Base-by-base conservation (phyloP, 306 rosid species). In the Erythrophleum fordii region DNA sequence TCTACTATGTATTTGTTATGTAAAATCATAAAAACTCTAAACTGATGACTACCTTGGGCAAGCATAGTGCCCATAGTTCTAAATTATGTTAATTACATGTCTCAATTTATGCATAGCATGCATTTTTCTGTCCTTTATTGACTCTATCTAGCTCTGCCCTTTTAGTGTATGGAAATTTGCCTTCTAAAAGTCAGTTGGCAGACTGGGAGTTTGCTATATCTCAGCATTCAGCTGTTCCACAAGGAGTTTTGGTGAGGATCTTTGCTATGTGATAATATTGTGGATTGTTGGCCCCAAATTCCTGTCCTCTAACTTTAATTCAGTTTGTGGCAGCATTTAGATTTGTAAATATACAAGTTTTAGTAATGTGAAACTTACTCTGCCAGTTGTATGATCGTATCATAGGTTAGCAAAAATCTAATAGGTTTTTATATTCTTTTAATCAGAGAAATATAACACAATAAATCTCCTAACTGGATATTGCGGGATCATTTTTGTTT, bases 161-260 rank as follows among this genome's bases (percentile, higher is more conserved):
- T 81, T 22, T 79, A 94, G 97, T 94, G 91, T 94, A 92, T 81
- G 98, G 98, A 78, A 94, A 90, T 87, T 87, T 94, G 91, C 98
- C 98, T 77, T 88, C 98, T 69, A 81, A 90, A 73, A 87, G 75
- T 62, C 97, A 94, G 75, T 85, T 89, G 71, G 90, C 86, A 9
- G 94, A 94, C 62, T 94, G 98, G 98, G 89, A 85, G 60, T 94
- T 94, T 16, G 89, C 94, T 61, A 62, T 94, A 79, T 83, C 98
- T 81, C 98, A 92, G 90, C 98, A 92, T 94, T 94, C 97, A 48
- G 97, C 95, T 29, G 89, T 92, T 55, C 98, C 98, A 0, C 95
- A 94, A 84, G 97, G 98, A 79, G 87, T 92, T 80, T 77, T 94
- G 95, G 98, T 94, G 88, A 49, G 91, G 61, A 41, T 80, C 56